Evolutionary conservation across 2,329 filamentous ascomycete species (phyloP), one percentile per base, ranked within the genome.

Genomic region (Phyllosticta capitalensis): DNA sequence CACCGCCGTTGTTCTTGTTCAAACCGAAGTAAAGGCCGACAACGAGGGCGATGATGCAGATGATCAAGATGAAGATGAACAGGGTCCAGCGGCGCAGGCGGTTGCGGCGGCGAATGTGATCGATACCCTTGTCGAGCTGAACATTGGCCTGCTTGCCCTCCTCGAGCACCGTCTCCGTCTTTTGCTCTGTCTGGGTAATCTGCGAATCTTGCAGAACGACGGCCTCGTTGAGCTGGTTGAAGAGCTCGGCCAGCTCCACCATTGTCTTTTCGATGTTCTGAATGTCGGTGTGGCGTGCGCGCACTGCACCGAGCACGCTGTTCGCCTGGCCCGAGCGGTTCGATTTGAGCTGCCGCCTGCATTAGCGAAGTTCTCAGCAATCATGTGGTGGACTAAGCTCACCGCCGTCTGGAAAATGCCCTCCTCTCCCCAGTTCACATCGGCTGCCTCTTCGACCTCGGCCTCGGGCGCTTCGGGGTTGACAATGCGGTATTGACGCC

Each of bases 81-180:
- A 89, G 76, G 69, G 86, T 89, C 81, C 83, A 90, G 89, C 89
- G 92, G 79, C 92, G 92, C 75, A 90, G 82, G 78, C 85, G 88
- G 67, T 88, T 82, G 66, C 83, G 81, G 66, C 83, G 80, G 64
- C 82, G 79, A 55, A 88, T 88, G 66, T 82, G 81, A 64, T 82
- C 78, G 65, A 87, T 88, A 61, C 85, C 88, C 68, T 83, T 79
- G 65, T 81, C 80, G 62, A 92, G 82, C 66, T 92, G 81, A 62
- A 78, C 77, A 72, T 89, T 90, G 65, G 83, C 89, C 64, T 84
- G 80, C 66, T 87, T 79, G 56, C 89, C 81, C 69, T 91, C 82
- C 62, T 83, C 77, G 62, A 81, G 81, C 12, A 88, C 86, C 66
- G 85, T 77, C 61, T 82, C 76, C 48, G 87, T 87, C 70, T 87